Conservation (phyloP, 805 yeast species). For the Teunomyces pallodes region DNA sequence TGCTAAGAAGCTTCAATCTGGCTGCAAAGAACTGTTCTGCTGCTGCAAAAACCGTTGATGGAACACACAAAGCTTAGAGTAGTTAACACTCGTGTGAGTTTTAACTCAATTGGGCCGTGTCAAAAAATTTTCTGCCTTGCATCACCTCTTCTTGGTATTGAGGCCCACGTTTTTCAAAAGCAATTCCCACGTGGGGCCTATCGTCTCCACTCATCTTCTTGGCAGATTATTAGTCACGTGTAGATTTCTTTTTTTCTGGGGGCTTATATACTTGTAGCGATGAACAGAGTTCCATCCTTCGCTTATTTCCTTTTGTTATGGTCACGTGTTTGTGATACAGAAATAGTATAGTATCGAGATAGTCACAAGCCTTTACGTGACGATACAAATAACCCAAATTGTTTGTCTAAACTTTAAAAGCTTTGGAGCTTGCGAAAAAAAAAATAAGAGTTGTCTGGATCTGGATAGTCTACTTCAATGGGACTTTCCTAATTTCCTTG, state of each 20-base stretch:
- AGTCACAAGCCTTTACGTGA: too few species aligned
- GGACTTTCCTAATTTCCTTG: too few species aligned
- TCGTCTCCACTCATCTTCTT: background rate
- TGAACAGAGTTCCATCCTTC: background rate
- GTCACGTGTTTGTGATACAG: too few species aligned
- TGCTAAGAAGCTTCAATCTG: background rate
- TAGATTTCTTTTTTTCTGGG: background rate
- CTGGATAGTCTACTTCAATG: too few species aligned
- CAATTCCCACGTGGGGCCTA: constrained; percentile 10
- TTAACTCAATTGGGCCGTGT: constrained; percentile 5
- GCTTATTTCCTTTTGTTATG: background rate
- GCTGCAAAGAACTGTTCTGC: constrained; percentile 1
- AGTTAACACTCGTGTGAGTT: constrained; percentile 4
- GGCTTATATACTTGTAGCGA: background rate
- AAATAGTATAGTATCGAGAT: too few species aligned
- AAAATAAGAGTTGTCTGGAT: too few species aligned
- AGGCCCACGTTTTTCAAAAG: constrained; percentile 3
- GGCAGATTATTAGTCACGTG: background rate
- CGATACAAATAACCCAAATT: too few species aligned
- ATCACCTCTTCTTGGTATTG: background rate
- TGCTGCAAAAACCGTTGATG: constrained; percentile 2
- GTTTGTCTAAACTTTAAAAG: too few species aligned
- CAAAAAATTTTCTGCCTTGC: constrained; percentile 2
- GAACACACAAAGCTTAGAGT: background rate
- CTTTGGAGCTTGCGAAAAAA: too few species aligned